Evolutionary conservation across 2,329 filamentous ascomycete species (phyloP), one percentile per base, ranked within the genome.

Genomic region (Cladorrhinum sp.): DNA sequence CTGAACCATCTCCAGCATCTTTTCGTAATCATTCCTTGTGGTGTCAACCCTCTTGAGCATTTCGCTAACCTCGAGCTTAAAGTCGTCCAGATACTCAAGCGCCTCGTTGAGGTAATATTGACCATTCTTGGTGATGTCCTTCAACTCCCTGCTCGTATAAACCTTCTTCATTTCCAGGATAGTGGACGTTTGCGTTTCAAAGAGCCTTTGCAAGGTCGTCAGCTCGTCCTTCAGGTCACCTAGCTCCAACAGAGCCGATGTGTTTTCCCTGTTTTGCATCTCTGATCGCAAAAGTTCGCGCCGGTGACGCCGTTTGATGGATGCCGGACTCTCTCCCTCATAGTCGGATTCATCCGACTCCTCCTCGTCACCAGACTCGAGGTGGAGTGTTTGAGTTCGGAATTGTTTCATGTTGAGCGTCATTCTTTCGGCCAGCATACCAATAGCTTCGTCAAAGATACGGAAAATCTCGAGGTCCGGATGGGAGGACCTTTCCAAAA

Each of bases 361-460:
- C 5, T 74, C 73, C 12, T 61, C 59, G 2, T 75, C 76, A 20
- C 59, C 61, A 0, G 49, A 61, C 67, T 71, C 0, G 75, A 75
- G 53, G 75, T 77, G 67, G 65, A 85, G 85, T 0, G 83, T 82
- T 54, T 83, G 80, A 58, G 80, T 80, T 6, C 85, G 82, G 68
- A 88, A 88, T 6, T 76, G 76, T 68, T 87, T 88, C 62, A 88
- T 81, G 0, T 84, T 86, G 3, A 76, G 79, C 0, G 85, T 88
- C 73, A 87, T 83, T 18, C 82, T 79, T 67, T 88, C 86, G 1
- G 82, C 86, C 64, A 88, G 67, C 21, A 87, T 82, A 12, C 84
- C 86, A 30, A 88, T 85, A 4, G 85, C 86, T 63, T 88, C 86
- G 65, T 87, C 85, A 52, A 88, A 88, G 1, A 88, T 85, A 1